Percentiles rank a stretch among this genome's conserved stretches.
Evolutionary conservation across 2,329 filamentous ascomycete species (phyloP).

Genomic region (Alternaria brassicicola): DNA sequence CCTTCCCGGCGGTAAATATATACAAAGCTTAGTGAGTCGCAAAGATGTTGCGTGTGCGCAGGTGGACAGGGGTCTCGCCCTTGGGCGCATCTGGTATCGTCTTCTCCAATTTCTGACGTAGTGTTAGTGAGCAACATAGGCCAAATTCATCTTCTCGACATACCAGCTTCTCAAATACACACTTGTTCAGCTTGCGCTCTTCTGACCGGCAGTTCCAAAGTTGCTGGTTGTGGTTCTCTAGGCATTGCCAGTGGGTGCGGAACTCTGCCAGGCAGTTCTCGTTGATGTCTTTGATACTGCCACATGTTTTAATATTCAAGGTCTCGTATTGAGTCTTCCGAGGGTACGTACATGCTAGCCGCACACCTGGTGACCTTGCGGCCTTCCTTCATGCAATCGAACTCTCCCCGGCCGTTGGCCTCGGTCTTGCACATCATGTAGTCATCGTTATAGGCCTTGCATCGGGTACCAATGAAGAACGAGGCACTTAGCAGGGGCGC

Average conservation of each 20-base stretch:
- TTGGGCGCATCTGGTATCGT: constrained; percentile 58
- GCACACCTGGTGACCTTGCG: constrained; percentile 96
- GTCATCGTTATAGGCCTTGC: constrained; percentile 96
- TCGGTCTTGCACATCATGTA: constrained; percentile 99
- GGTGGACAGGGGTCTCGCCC: constrained; percentile 56
- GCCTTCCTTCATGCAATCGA: constrained; percentile 95
- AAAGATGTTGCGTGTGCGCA: constrained; percentile 55
- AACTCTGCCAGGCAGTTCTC: constrained; percentile 91
- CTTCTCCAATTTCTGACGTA: constrained; percentile 57
- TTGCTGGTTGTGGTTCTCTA: constrained; percentile 98
- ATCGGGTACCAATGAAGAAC: constrained; percentile 96
- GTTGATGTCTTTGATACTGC: constrained; percentile 91
- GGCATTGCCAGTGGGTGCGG: constrained; percentile 90
- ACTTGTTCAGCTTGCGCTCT: constrained; percentile 92
- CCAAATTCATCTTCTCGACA: constrained; percentile 46
- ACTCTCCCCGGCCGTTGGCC: constrained; percentile 85
- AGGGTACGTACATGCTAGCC: constrained; percentile 76
- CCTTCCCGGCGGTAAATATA: constrained; percentile 30
- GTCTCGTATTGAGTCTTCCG: neutral
- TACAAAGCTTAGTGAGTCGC: constrained; percentile 43
- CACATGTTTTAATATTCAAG: constrained; percentile 17
- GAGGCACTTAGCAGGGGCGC: constrained; percentile 89
- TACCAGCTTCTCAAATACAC: constrained; percentile 95
- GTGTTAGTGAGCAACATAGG: constrained; percentile 1
- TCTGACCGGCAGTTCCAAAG: constrained; percentile 90